Conservation (phyloP, 805 yeast species). For the Candida golubevii region DNA sequence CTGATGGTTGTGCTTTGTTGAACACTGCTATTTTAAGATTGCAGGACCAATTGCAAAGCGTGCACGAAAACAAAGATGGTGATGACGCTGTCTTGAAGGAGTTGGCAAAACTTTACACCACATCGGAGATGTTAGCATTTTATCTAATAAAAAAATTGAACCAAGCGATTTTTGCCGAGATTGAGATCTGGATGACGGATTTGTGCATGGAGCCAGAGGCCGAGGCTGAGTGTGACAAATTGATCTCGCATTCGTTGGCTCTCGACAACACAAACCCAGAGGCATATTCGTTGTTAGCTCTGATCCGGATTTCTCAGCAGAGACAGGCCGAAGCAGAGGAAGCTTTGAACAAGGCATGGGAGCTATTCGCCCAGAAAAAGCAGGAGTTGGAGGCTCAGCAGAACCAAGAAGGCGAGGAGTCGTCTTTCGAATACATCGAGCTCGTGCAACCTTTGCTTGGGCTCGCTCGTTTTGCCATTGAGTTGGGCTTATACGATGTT, state of each 20-base stretch:
- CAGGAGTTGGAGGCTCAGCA: slow-evolving; percentile 42
- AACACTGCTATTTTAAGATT: slow-evolving; percentile 59
- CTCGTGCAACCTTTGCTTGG: slow-evolving; percentile 70
- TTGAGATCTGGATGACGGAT: slow-evolving; percentile 98
- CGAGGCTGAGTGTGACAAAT: slow-evolving; percentile 69
- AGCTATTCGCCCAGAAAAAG: slow-evolving; percentile 53
- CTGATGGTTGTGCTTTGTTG: slow-evolving; percentile 60
- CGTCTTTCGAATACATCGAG: slow-evolving; percentile 52
- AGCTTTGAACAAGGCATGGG: slow-evolving; percentile 71
- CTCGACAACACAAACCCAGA: slow-evolving; percentile 67
- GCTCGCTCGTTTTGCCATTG: slow-evolving; percentile 70
- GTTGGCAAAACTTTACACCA: slow-evolving; percentile 23
- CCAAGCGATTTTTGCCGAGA: slow-evolving; percentile 76
- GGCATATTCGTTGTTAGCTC: slow-evolving; percentile 75
- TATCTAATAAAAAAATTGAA: slow-evolving; percentile 56
- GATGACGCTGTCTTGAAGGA: slow-evolving; percentile 23
- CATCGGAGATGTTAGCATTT: slow-evolving; percentile 19
- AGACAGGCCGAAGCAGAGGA: slow-evolving; percentile 64
- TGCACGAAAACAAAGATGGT: slow-evolving; percentile 20
- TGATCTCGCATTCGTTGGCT: slow-evolving; percentile 60
- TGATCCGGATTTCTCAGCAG: slow-evolving; percentile 87
- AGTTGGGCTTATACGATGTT: slow-evolving; percentile 65
- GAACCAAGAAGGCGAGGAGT: slow-evolving; percentile 28
- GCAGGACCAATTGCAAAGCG: slow-evolving; percentile 31
- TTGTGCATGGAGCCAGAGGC: slow-evolving; percentile 92